Evolutionary conservation across 2,329 filamentous ascomycete species (phyloP), one percentile per base, ranked within the genome.

Genomic region (Calycina marina): DNA sequence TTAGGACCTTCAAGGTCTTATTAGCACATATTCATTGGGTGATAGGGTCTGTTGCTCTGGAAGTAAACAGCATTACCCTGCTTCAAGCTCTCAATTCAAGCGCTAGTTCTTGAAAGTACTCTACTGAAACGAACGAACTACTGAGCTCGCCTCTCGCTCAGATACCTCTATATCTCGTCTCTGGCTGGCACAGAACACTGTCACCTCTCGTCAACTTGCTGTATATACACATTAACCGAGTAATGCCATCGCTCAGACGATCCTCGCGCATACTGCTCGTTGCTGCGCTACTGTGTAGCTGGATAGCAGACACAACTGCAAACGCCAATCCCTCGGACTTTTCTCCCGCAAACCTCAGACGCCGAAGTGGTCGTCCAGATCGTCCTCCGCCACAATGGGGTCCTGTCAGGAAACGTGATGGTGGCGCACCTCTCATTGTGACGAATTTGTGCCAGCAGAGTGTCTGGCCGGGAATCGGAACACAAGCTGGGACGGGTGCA

Each of bases 401-500:
- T 11, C 48, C 49, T 30, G 45, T 47, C 11, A 35, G 27, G 10
- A 51, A 50, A 28, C 35, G 48, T 36, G 59, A 58, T 31, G 59
- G 53, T 11, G 33, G 42, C 14, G 57, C 72, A 24, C 76, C 77
- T 5, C 58, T 90, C 15, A 60, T 72, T 5, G 61, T 90, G 35
- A 76, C 72, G 37, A 92, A 88, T 56, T 64, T 66, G 35, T 92
- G 83, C 48, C 60, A 62, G 6, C 68, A 78, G 13, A 72, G 67
- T 1, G 72, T 90, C 40, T 88, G 78, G 68, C 82, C 83, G 1
- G 83, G 72, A 6, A 70, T 90, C 38, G 67, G 69, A 10, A 84
- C 80, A 0, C 78, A 86, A 48, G 63, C 69, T 28, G 82, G 82
- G 14, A 69, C 67, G 10, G 76, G 75, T 1, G 78, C 81, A 5